These are phyloP conservation scores for Mycena chlorophos DNA, from an alignment of 768 basidiomycete species.

Conservation along the genomic window DNA sequence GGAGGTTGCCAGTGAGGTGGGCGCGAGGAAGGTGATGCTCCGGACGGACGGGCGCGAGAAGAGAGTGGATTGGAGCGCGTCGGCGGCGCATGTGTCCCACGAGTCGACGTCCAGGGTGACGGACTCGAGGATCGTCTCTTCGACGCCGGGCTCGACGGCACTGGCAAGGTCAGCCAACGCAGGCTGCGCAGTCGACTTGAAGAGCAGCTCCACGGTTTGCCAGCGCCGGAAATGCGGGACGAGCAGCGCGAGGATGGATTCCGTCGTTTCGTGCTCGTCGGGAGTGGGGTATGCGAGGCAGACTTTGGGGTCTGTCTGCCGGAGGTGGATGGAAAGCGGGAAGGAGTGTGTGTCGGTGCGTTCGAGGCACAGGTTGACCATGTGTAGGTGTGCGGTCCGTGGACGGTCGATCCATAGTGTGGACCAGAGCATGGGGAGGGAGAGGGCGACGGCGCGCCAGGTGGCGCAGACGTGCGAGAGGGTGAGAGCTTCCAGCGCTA, in stretches of 20 bases:
- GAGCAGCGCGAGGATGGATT: constrained; percentile 15
- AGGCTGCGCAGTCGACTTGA: constrained; percentile 6
- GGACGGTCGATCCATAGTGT: background rate
- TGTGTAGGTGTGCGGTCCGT: background rate
- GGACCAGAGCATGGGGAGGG: background rate
- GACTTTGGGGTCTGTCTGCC: constrained; percentile 15
- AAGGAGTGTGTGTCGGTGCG: background rate
- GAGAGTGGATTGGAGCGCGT: constrained; percentile 11
- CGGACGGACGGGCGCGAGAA: constrained; percentile 11
- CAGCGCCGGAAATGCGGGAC: constrained; percentile 14
- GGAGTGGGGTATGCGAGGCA: constrained; percentile 16
- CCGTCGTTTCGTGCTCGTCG: constrained; percentile 17
- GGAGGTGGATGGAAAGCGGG: background rate
- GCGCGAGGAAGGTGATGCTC: constrained; percentile 9
- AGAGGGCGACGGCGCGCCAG: background rate
- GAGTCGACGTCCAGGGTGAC: constrained; percentile 14
- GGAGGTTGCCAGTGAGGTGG: background rate
- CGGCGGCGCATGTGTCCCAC: constrained; percentile 15
- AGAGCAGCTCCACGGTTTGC: constrained; percentile 13
- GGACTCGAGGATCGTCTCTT: constrained; percentile 11
- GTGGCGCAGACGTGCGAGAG: background rate
- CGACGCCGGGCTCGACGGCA: background rate
- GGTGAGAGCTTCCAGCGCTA: background rate
- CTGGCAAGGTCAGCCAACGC: constrained; percentile 6
- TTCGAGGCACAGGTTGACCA: background rate